These are phyloP conservation scores for Ceratobasidium sp. DNA, from an alignment of 1,284 basidiomycete species.

Conservation along the genomic window DNA sequence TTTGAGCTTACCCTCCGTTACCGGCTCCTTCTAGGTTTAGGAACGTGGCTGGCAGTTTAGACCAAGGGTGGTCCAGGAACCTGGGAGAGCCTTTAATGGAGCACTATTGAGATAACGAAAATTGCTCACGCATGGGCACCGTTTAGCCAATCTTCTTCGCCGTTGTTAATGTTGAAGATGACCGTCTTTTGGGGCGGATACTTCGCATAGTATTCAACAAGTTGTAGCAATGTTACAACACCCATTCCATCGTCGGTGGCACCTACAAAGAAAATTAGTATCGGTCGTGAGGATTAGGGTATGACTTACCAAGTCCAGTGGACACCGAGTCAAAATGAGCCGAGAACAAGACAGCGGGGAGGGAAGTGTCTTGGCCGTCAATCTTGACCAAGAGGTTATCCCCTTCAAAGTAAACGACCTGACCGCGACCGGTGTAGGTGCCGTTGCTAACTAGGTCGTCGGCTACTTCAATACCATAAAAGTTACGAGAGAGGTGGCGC, in stretches of 20 bases:
- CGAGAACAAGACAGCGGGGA: conserved; percentile 69
- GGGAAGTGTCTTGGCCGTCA: conserved; percentile 58
- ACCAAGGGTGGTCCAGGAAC: conserved; percentile 76
- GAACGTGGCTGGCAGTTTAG: conserved; percentile 66
- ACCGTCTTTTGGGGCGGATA: conserved; percentile 64
- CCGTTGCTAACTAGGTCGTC: conserved; percentile 67
- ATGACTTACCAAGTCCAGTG: conserved; percentile 60
- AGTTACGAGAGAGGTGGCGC: conserved; percentile 53
- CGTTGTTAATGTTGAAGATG: conserved; percentile 82
- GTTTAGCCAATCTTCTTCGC: conserved; percentile 75
- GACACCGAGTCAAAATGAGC: conserved; percentile 80
- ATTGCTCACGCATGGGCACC: conserved; percentile 70
- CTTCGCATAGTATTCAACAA: conserved; percentile 64
- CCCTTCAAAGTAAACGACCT: conserved; percentile 69
- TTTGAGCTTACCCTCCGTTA: conserved; percentile 68
- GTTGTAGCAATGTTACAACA: conserved; percentile 67
- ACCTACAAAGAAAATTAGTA: conserved; percentile 45
- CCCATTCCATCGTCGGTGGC: conserved; percentile 81
- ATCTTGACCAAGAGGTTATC: conserved; percentile 74
- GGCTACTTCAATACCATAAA: conserved; percentile 54
- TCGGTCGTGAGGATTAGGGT: not conserved
- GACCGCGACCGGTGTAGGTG: conserved; percentile 52
- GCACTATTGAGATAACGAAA: not conserved
- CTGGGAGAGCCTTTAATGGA: conserved; percentile 48
- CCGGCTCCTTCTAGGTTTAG: conserved; percentile 81